A percentile compares a stretch with the other conserved stretches of the same genome.
phyloP scores from a whole-genome alignment of 2,329 filamentous ascomycete species.

The Colletotrichum costaricense region DNA sequence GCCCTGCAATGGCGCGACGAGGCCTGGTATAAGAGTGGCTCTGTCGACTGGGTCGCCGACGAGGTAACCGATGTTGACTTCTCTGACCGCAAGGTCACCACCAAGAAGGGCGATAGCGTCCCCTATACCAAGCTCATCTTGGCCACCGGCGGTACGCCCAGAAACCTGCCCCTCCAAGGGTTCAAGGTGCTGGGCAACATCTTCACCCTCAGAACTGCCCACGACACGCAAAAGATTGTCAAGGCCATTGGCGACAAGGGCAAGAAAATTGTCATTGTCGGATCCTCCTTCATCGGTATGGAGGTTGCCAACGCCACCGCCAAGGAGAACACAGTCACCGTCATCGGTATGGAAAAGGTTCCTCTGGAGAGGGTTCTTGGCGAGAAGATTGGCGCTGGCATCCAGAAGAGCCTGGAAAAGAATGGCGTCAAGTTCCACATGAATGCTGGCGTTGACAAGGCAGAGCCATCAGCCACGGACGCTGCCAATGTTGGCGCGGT shows the following conservation, averaged over 20 bases:
- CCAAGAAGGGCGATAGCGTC: conserved; percentile 76
- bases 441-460: conserved; percentile 84
- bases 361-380: conserved; percentile 92
- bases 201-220: conserved; percentile 83
- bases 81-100: conserved; percentile 76
- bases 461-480: conserved; percentile 75
- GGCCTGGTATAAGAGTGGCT: conserved; percentile 78
- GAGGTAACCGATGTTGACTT: conserved; percentile 85
- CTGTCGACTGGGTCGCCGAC: conserved; percentile 68
- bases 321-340: conserved; percentile 84
- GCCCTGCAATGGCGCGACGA: conserved; percentile 83
- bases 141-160: conserved; percentile 85
- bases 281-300: conserved; percentile 97
- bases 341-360: conserved; percentile 88
- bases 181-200: conserved; percentile 90
- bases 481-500: conserved; percentile 82
- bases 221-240: conserved; percentile 82
- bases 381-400: conserved; percentile 80
- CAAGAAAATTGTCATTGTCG: conserved; percentile 93
- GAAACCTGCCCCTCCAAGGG: conserved; percentile 80
- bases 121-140: conserved; percentile 90
- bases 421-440: conserved; percentile 92
- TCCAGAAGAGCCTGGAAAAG: conserved; percentile 83
- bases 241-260: conserved; percentile 82
- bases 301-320: conserved; percentile 89